Base-by-base conservation (phyloP, 306 rosid genomes). In the Ormosia semicastrata region DNA sequence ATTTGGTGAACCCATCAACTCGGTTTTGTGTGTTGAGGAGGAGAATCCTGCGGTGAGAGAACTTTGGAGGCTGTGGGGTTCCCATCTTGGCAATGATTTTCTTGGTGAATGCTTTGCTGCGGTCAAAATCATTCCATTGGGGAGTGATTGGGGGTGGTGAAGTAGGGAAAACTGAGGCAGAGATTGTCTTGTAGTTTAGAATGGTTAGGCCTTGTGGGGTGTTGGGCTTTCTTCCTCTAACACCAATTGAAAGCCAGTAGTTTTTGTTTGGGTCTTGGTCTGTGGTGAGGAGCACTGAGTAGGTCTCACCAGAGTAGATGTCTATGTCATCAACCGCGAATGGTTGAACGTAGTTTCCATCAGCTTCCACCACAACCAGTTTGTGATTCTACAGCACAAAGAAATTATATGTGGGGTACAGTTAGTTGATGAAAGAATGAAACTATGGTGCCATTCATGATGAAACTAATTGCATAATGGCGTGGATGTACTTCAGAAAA, bases 21-120 rank as follows among this genome's bases (percentile, higher is more conserved):
- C 0, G 59, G 80, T 92, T 94, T 63, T 94, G 97, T 1, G 98
- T 92, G 85, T 91, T 94, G 87, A 94, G 97, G 50, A 94, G 94
- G 77, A 62, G 5, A 76, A 94, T 30, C 8, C 78, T 85, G 7
- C 91, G 91, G 78, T 88, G 7, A 30, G 64, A 66, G 37, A 2
- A 52, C 9, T 6, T 50, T 3, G 97, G 98, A 3, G 98, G 98
- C 9, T 76, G 82, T 2, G 89, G 90, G 33, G 90, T 84, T 0
- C 95, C 95, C 90, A 81, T 87, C 34, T 43, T 72, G 82, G 98
- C 89, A 3, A 83, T 32, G 29, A 95, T 81, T 49, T 82, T 71
- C 47, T 76, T 83, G 1, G 94, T 75, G 87, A 93, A 93, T 7
- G 80, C 6, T 54, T 93, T 95, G 89, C 94, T 90, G 12, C 81